phyloP scores from a whole-genome alignment of 805 yeast genomes.

The Spathaspora boniae region DNA sequence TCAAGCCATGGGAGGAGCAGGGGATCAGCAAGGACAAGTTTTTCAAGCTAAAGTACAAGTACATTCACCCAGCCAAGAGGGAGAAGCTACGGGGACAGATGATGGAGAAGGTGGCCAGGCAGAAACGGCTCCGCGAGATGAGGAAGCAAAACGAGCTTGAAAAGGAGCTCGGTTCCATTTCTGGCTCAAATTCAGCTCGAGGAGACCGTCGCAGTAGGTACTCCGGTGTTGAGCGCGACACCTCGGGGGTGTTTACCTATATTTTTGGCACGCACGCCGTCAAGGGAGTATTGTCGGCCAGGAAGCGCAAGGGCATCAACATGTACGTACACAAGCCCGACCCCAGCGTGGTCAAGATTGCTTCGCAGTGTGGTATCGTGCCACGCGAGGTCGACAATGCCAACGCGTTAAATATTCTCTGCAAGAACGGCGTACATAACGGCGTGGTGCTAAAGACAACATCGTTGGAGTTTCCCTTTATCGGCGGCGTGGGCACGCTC shows the following conservation, averaged over 20 bases:
- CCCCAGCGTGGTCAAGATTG: conserved; percentile 44
- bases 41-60: conserved; percentile 33
- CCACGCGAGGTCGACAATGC: conserved; percentile 35
- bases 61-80: conserved; percentile 24
- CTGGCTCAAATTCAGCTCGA: background rate
- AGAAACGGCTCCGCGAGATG: conserved; percentile 22
- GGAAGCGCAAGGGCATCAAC: conserved; percentile 52
- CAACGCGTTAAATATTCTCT: conserved; percentile 56
- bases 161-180: background rate
- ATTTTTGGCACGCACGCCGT: conserved; percentile 78
- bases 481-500: conserved; percentile 24
- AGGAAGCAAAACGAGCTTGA: conserved; percentile 11
- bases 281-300: conserved; percentile 59
- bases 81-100: conserved; percentile 26
- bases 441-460: conserved; percentile 71
- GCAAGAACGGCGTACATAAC: conserved; percentile 74
- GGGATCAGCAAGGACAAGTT: conserved; percentile 38
- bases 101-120: conserved; percentile 30
- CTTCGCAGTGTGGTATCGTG: conserved; percentile 40
- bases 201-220: no score
- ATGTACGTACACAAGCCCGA: conserved; percentile 46
- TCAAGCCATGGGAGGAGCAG: conserved; percentile 32
- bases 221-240: no score
- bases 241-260: no score
- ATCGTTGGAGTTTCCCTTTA: conserved; percentile 39